These are phyloP conservation scores for Chamaecrista fasciculata DNA, from an alignment of 306 rosid genomes.

Conservation along the genomic window DNA sequence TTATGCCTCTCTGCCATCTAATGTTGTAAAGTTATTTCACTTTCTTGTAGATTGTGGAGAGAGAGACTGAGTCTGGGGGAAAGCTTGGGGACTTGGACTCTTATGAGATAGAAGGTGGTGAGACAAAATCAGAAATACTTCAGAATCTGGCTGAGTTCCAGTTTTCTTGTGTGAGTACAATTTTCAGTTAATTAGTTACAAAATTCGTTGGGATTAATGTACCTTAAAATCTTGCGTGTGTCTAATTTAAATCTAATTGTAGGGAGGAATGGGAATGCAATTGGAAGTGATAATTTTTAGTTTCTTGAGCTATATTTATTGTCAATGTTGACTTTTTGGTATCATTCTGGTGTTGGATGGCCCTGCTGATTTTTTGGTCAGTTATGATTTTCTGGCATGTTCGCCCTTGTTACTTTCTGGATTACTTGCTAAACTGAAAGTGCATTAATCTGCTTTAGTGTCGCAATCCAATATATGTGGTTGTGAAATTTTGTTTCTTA, in stretches of 20 bases:
- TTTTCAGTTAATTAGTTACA: neutral
- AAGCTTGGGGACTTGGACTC: constrained; percentile 77
- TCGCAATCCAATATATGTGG: neutral
- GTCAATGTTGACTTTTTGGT: neutral
- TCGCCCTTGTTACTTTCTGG: neutral
- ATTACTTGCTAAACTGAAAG: neutral
- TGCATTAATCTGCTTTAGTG: neutral
- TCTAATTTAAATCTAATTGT: neutral
- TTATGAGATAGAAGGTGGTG: constrained; percentile 98
- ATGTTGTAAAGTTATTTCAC: constrained; percentile 11
- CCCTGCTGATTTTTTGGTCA: neutral
- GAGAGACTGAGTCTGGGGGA: constrained; percentile 87
- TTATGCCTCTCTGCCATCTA: neutral
- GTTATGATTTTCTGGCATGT: neutral
- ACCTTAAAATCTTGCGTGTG: neutral
- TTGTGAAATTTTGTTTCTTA: neutral
- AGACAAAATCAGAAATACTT: constrained; percentile 85
- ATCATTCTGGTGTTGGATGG: neutral
- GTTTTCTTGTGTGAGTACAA: constrained; percentile 87
- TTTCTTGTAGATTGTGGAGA: constrained; percentile 65
- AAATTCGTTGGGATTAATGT: neutral
- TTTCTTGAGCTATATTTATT: neutral
- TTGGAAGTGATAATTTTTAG: neutral
- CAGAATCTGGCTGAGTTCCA: constrained; percentile 94
- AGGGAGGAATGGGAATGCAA: neutral